Evolutionary conservation across 139 green algal species (phyloP).

Genomic region (Picochlorum sp.): DNA sequence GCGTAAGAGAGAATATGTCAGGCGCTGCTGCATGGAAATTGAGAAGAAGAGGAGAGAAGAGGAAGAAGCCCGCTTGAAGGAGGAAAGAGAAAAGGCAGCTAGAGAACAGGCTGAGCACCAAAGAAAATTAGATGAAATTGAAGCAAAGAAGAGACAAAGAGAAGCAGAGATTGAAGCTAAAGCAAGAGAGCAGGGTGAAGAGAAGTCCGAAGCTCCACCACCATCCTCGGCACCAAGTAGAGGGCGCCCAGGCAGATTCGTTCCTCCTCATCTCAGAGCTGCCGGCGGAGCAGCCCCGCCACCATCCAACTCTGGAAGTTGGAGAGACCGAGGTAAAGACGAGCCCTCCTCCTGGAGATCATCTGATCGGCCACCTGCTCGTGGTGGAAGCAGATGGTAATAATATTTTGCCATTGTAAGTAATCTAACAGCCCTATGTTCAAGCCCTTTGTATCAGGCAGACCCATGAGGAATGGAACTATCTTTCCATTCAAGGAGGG

Average conservation of each 20-base stretch:
- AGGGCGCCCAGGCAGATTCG: not conserved
- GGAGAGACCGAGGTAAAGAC: not conserved
- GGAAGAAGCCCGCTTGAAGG: constrained; percentile 19
- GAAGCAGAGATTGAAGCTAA: constrained; percentile 35
- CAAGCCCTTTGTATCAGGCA: too few species aligned
- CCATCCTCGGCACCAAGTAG: constrained; percentile 3
- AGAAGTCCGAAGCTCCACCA: not conserved
- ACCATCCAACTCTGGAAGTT: not conserved
- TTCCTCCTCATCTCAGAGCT: constrained; percentile 9
- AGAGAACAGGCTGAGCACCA: constrained; percentile 22
- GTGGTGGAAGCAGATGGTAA: too few species aligned
- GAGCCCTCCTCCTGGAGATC: too few species aligned
- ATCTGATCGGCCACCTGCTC: too few species aligned
- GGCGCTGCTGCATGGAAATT: constrained; percentile 50
- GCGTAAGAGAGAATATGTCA: constrained; percentile 69
- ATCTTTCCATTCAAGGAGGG: too few species aligned
- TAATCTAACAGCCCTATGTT: too few species aligned
- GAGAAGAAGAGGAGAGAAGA: constrained; percentile 31
- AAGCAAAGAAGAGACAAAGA: constrained; percentile 18
- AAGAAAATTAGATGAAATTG: constrained; percentile 31
- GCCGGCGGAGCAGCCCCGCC: not conserved
- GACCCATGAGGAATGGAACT: too few species aligned
- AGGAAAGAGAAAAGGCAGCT: constrained; percentile 21
- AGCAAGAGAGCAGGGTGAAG: constrained; percentile 22
- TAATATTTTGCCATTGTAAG: too few species aligned